Percentiles rank a stretch among this genome's conserved stretches.
Conservation (phyloP, 2,329 filamentous ascomycete genomes). For the Epichloe sibirici region DNA sequence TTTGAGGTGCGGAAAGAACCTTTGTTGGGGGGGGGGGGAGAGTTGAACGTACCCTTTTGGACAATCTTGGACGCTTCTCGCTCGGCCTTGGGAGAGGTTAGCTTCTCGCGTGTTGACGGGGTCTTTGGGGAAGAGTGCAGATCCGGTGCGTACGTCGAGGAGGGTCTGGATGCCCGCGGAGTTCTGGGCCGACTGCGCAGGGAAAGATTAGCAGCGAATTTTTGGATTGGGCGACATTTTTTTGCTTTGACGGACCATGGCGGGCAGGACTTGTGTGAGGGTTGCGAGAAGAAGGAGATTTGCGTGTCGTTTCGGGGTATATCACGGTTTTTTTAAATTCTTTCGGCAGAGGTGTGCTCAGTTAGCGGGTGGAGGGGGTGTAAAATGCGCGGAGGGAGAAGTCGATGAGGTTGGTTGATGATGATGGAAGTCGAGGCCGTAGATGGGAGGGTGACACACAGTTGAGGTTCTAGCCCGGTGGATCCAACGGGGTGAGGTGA, state of each 20-base stretch:
- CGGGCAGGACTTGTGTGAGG: not conserved
- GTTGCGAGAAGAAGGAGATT: not conserved
- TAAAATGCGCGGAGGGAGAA: too few species aligned
- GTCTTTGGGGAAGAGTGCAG: not conserved
- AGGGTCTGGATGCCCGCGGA: conserved; percentile 97
- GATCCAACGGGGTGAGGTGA: not conserved
- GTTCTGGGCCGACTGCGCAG: conserved; percentile 81
- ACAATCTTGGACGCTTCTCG: conserved; percentile 98
- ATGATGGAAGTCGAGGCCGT: too few species aligned
- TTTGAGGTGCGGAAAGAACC: not conserved
- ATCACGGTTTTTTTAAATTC: too few species aligned
- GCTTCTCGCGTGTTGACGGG: not conserved
- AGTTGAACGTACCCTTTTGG: conserved; percentile 61
- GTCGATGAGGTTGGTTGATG: too few species aligned
- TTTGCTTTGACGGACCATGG: conserved; percentile 5
- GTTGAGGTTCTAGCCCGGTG: not conserved
- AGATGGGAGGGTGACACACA: too few species aligned
- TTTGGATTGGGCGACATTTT: not conserved
- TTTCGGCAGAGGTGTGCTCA: too few species aligned
- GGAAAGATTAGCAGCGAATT: conserved; percentile 2
- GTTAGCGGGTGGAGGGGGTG: too few species aligned
- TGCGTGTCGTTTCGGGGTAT: not conserved
- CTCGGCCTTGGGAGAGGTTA: conserved; percentile 57
- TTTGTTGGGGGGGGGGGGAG: too few species aligned
- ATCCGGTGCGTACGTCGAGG: conserved; percentile 64